Evolutionary conservation across 2,329 filamentous ascomycete species (phyloP), one percentile per base, ranked within the genome.

Genomic region (Paracamarosporium sp.): DNA sequence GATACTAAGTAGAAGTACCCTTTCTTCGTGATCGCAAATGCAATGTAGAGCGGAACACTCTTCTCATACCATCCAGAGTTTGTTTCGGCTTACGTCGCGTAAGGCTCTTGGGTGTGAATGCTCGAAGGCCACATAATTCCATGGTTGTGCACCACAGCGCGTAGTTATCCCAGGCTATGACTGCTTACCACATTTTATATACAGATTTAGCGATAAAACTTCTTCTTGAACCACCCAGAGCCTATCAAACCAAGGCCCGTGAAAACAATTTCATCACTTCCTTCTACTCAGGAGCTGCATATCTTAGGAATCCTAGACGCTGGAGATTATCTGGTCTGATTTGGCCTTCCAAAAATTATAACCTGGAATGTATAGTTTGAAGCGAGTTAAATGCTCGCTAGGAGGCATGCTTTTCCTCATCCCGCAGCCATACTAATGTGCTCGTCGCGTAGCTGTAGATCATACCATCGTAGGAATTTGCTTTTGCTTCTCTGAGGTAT

Each of bases 381-480:
- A 69, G 51, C 8, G 57, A 50, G 4, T 66, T 53, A 20, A 71
- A 61, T 1, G 67, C 65, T 28, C 64, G 47, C 0, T 36, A 9
- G 4, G 63, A 54, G 9, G 62, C 55, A n/a, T 65, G 55, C 3
- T 38, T 61, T 6, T 60, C 59, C 1, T 66, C 64, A 12, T 68
- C 63, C 20, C 68, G 68, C 7, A 72, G 52, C 69, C 69, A 72
- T 27, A 72, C 65, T n/a, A 68, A 33, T 1, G 67, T 69, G n/a
- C 64, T 69, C 1, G 65, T 66, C 12, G 70, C 68, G 38, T 67
- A 58, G 7, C 51, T 60, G 24, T 72, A 71, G 7, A 72, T 63
- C 46, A 57, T 27, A 5, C 56, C 70, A 71, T 72, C 11, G 71
- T 28, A 1, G 69, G 64, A 9, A 71, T 66, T 44, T 71, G 68